phyloP scores from a whole-genome alignment of 225 moss, liverwort and hornwort genomes.

The Sphagnum tenellum region DNA sequence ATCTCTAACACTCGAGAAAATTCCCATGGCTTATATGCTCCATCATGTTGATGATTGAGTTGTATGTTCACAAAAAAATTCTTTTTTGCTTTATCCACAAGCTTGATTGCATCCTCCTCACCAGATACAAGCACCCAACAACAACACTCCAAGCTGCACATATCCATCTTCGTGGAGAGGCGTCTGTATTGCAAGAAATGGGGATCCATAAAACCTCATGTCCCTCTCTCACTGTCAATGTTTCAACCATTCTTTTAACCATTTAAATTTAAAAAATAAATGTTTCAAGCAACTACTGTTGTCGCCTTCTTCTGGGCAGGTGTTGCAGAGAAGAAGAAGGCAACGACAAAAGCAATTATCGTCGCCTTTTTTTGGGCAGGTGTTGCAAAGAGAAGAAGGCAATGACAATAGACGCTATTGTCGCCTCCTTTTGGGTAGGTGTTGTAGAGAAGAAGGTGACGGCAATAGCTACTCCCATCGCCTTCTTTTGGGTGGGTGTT shows the following conservation, averaged over 20 bases:
- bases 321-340: no score
- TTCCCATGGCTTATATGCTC: conserved; percentile 1
- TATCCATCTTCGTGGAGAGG: conserved; percentile 7
- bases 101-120: background rate
- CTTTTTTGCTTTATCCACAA: background rate
- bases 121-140: conserved; percentile 8
- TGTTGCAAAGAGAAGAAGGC: no score
- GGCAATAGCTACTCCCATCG: no score
- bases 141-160: conserved; percentile 14
- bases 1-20: conserved; percentile 5
- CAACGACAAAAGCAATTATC: no score
- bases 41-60: background rate
- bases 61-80: conserved; percentile 6
- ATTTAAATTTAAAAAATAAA: no score
- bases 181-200: background rate
- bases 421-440: no score
- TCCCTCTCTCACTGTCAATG: conserved; percentile 8
- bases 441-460: no score
- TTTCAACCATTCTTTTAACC: background rate
- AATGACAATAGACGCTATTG: no score
- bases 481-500: no score
- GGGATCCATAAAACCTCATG: conserved; percentile 18
- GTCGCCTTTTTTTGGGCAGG: no score
- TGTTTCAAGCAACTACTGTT: no score
- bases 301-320: no score